Evolutionary conservation across 352 stramenopile genomes (phyloP).

Genomic region (Thalassiosira allenii): DNA sequence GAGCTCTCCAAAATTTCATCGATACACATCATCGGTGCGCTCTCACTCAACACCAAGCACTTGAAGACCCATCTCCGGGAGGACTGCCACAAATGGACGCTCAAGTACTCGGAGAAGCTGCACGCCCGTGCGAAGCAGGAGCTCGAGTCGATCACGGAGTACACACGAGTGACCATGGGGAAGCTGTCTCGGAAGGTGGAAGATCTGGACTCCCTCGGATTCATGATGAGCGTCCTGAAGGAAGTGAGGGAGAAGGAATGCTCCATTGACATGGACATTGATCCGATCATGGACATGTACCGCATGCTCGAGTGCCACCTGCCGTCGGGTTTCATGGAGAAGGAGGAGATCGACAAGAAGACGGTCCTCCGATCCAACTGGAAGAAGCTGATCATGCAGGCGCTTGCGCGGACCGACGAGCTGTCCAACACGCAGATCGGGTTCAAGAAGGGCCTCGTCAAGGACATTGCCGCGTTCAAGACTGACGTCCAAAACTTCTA

Average conservation of each 20-base stretch:
- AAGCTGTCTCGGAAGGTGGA: constrained; percentile 90
- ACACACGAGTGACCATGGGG: constrained; percentile 89
- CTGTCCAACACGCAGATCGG: constrained; percentile 94
- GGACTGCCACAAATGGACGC: constrained; percentile 96
- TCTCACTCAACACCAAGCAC: constrained; percentile 96
- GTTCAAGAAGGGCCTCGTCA: constrained; percentile 95
- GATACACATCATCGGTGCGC: constrained; percentile 96
- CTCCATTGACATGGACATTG: constrained; percentile 98
- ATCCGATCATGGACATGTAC: constrained; percentile 98
- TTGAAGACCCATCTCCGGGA: constrained; percentile 97
- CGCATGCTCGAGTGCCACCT: constrained; percentile 91
- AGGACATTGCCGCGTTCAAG: constrained; percentile 97
- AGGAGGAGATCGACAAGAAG: constrained; percentile 99
- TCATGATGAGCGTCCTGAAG: constrained; percentile 97
- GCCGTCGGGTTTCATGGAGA: constrained; percentile 97
- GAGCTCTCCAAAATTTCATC: constrained; percentile 91
- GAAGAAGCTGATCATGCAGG: constrained; percentile 96
- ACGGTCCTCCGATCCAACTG: constrained; percentile 96
- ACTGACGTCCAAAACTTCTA: constrained; percentile 92
- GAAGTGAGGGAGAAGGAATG: constrained; percentile 97
- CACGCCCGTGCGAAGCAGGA: constrained; percentile 92
- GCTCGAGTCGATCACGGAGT: constrained; percentile 93
- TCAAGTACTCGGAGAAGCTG: constrained; percentile 97
- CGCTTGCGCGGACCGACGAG: constrained; percentile 93
- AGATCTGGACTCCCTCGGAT: constrained; percentile 95